Base-by-base conservation (phyloP, 2,329 filamentous ascomycete genomes). In the Penicillium sp. region DNA sequence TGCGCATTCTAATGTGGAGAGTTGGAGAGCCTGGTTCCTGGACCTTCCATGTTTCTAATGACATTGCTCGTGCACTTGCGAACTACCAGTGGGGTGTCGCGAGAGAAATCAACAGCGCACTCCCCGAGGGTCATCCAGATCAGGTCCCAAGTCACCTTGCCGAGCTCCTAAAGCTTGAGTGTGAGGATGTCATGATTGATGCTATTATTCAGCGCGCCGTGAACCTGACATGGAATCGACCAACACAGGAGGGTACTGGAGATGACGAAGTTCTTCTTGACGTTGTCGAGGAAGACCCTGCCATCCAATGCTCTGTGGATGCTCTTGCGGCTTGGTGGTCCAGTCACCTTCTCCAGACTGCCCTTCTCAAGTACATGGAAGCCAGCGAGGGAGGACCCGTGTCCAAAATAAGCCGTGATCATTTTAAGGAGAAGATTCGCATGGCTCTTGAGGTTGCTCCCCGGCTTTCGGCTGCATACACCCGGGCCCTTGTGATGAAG, bases 241-340 rank as follows among this genome's bases (percentile, higher is more conserved):
- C 88, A 5, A 93, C 89, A 0, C 86, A 86, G 2, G 80, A 90
- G 66, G 86, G 87, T 29, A 83, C 86, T 0, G 77, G 81, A 44
- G 79, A 82, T 3, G 79, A 82, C 22, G 88, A 90, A 61, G 86
- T 88, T 52, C 86, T 90, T 48, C 89, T 96, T 82, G 90, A 96
- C 69, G 82, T 85, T 6, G 91, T 96, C 1, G 90, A 95, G 3
- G 90, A 95, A 57, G 93, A 97, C 68, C 85, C 86, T 52, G 88
- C 91, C 3, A 90, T 97, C 58, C 86, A 90, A 52, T 95, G 91
- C 19, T 91, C 93, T 0, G 84, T 97, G 63, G 93, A 97, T 73
- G 92, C 91, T 13, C 85, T 97, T 51, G 91, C 93, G 7, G 91
- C 93, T 2, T 97, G 93, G 93, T 95, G 88, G 79, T 96, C 93